Base-by-base conservation (phyloP, 495 filamentous ascomycete genomes). In the Neurospora sp. region DNA sequence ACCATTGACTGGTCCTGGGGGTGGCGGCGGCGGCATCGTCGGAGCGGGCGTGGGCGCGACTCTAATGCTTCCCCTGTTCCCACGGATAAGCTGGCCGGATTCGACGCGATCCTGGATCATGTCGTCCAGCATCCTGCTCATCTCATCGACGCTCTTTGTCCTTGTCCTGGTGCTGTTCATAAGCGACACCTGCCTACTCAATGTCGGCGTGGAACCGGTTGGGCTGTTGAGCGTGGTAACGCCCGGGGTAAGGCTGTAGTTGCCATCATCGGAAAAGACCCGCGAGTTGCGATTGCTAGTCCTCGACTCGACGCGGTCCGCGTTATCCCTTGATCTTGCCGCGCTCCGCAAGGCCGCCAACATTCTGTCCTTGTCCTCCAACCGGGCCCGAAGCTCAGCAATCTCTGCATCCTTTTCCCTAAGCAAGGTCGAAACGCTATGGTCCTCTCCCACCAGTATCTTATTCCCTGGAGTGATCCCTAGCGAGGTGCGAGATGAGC, bases 331-430 rank as follows among this genome's bases (percentile, higher is more conserved):
- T 73, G 97, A 96, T 42, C 94, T 87, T 20, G 94, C 89, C 9
- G 94, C 93, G 69, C 87, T 94, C n/a, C 94, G 90, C 61, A 98
- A 85, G 1, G 96, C 96, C 18, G 90, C 84, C 38, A 98, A 85
- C 96, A 98, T 99, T 18, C 90, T 89, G 78, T 97, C 94, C 78
- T 98, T 98, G 82, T 99, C 96, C 76, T 98, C 96, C 3, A 99
- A 87, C 73, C 93, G 90, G 31, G 94, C 91, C 16, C 94, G 88
- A 39, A 99, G 88, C 76, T 97, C 94, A 39, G 91, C 89, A 76
- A 99, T 98, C 80, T 99, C 96, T 71, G 91, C 89, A 78, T 99
- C 96, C 79, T 96, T 98, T 76, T 98, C 96, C 75, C 89, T 90
- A 39, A 99, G 80, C 39, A 93, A 74, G 48, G 89, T 80, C 39